Evolutionary conservation across 768 basidiomycete genomes (phyloP).

Genomic region (Boletus vermiculosoides): DNA sequence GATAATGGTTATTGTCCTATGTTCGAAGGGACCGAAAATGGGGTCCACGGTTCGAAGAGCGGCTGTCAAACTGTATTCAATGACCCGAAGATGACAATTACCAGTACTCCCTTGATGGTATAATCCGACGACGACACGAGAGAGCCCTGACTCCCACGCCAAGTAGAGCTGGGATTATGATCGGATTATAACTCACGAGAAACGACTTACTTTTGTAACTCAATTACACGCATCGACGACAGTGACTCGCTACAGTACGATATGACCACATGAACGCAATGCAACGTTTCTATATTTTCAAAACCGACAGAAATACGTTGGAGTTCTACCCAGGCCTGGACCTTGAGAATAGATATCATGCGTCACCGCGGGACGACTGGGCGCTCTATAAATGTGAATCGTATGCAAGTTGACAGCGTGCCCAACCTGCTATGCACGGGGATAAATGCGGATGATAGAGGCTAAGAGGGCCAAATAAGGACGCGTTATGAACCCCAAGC

Average conservation of each 20-base stretch:
- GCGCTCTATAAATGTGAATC: background rate
- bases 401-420: background rate
- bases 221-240: background rate
- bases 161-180: background rate
- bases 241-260: background rate
- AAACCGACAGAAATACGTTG: background rate
- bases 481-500: background rate
- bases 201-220: background rate
- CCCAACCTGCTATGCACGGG: background rate
- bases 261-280: background rate
- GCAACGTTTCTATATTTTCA: background rate
- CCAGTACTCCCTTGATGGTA: background rate
- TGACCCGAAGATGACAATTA: background rate
- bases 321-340: background rate
- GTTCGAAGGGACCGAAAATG: too few species aligned
- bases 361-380: background rate
- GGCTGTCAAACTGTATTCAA: background rate
- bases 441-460: background rate
- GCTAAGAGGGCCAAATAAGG: background rate
- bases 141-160: background rate
- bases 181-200: background rate
- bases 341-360: background rate
- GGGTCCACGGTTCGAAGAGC: background rate
- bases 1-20: background rate
- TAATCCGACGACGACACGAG: background rate